Evolutionary conservation across 1,284 basidiomycete genomes (phyloP), one percentile per base, ranked within the genome.

Genomic region (Ceratobasidium sp.): DNA sequence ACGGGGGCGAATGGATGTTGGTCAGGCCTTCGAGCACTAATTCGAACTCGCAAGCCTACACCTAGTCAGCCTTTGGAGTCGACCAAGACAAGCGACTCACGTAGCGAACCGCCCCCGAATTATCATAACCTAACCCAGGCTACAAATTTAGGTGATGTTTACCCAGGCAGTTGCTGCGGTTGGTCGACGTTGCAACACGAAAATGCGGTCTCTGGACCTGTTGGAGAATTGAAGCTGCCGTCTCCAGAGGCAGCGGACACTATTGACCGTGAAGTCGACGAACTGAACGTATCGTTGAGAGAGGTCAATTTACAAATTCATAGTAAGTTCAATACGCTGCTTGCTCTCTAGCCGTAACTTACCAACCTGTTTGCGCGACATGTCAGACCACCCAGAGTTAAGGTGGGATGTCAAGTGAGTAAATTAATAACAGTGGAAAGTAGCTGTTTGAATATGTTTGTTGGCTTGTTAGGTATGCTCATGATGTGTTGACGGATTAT

Each of bases 251-350:
- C 69, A 6, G 54, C 46, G 21, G 79, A 86, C 69, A 85, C 86
- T 1, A 89, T 92, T 66, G 87, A 89, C 71, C 79, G 80, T 21
- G 85, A 83, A 59, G 84, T 93, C 50, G 85, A 87, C 67, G 82
- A 79, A 11, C 80, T 90, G n/a, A 84, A 87, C 71, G 79, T 79
- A 0, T 86, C 88, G 67, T 81, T 93, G 72, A 82, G 89, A 59
- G 79, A 79, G 55, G 80, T 93, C 21, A 92, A 89, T 78, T 79
- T 91, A 30, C 87, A 90, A 77, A 91, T 93, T 23, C 90, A 91
- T 77, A 85, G 89, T 88, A 76, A 69, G 81, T 76, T 28, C 44
- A 14, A 8, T 5, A 18, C 18, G 26, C 44, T n/a, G n/a, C 18
- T 35, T 6, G 4, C 16, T 44, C 9, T n/a, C n/a, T 44, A 13